Percentiles rank a stretch among this genome's conserved stretches.
phyloP scores from a whole-genome alignment of 495 filamentous ascomycete species.

The Staphylotrichum tortipilum region DNA sequence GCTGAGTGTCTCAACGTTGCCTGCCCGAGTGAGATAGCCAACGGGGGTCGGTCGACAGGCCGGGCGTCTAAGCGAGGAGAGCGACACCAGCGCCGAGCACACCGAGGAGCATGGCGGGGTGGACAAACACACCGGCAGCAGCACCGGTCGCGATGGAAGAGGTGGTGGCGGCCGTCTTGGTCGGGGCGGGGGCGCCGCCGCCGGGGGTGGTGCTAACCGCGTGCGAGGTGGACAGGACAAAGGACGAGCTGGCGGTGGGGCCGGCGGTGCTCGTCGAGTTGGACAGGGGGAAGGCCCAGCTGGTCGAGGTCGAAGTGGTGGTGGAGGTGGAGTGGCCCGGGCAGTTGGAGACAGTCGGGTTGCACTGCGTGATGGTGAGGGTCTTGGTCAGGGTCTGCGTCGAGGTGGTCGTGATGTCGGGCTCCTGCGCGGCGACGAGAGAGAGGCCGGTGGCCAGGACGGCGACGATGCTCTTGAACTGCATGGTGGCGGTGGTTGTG shows the following conservation, averaged over 20 bases:
- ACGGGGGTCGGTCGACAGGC: too few relatives aligned
- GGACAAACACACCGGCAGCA: slow-evolving; percentile 28
- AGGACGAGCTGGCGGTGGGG: slow-evolving; percentile 30
- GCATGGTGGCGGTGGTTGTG: slow-evolving; percentile 31
- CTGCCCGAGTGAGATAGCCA: too few relatives aligned
- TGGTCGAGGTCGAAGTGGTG: slow-evolving; percentile 16
- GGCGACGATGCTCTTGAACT: slow-evolving; percentile 29
- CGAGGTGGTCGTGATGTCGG: slow-evolving; percentile 29
- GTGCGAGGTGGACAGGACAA: slow-evolving; percentile 18
- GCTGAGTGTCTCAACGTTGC: too few relatives aligned
- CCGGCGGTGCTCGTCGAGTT: slow-evolving; percentile 32
- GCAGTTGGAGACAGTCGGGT: slow-evolving; percentile 37
- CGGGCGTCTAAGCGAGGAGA: slow-evolving; percentile 33
- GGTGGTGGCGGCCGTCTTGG: slow-evolving; percentile 12
- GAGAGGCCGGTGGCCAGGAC: slow-evolving; percentile 25
- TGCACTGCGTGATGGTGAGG: slow-evolving; percentile 42
- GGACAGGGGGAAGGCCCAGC: slow-evolving; percentile 21
- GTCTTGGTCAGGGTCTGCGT: slow-evolving; percentile 37
- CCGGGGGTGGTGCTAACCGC: slow-evolving; percentile 16
- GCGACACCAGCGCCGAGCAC: slow-evolving; percentile 34
- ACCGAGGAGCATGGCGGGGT: slow-evolving; percentile 35
- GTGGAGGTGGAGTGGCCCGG: slow-evolving; percentile 28
- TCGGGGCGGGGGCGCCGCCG: not conserved
- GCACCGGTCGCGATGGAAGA: slow-evolving; percentile 22
- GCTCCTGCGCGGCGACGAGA: slow-evolving; percentile 20